These are phyloP conservation scores for Smallanthus sonchifolius DNA, from an alignment of 129 eudicot genomes.

Conservation along the genomic window DNA sequence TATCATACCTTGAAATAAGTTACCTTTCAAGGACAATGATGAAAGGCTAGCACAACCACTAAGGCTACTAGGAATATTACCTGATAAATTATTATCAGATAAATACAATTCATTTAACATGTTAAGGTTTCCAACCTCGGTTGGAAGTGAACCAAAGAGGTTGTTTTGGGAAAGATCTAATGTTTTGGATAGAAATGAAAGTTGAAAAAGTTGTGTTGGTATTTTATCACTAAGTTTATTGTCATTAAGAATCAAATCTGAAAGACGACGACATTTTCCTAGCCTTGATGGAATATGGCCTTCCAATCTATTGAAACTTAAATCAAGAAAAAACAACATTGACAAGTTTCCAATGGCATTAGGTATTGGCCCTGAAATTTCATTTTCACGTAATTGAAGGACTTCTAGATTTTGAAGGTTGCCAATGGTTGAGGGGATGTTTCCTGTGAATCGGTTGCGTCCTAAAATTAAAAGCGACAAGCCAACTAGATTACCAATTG, in stretches of 20 bases:
- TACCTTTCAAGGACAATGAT: background rate
- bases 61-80: constrained; percentile 7
- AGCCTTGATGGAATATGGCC: constrained; percentile 6
- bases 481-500: constrained; percentile 8
- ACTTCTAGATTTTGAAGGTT: background rate
- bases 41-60: background rate
- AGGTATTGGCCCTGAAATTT: constrained; percentile 5
- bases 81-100: background rate
- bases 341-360: constrained; percentile 9
- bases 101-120: background rate
- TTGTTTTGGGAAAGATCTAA: constrained; percentile 18
- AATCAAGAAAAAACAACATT: background rate
- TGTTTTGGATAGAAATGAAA: background rate
- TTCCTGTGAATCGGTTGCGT: constrained; percentile 4
- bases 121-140: constrained; percentile 5
- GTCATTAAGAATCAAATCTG: background rate
- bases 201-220: constrained; percentile 5
- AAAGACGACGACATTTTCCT: background rate
- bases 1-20: constrained; percentile 11
- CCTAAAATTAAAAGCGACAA: background rate
- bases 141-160: constrained; percentile 11
- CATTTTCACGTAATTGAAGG: background rate
- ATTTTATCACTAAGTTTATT: constrained; percentile 1
- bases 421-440: constrained; percentile 12
- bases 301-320: background rate